These are phyloP conservation scores for Lunularia cruciata DNA, from an alignment of 225 moss, liverwort and hornwort species.

Conservation along the genomic window DNA sequence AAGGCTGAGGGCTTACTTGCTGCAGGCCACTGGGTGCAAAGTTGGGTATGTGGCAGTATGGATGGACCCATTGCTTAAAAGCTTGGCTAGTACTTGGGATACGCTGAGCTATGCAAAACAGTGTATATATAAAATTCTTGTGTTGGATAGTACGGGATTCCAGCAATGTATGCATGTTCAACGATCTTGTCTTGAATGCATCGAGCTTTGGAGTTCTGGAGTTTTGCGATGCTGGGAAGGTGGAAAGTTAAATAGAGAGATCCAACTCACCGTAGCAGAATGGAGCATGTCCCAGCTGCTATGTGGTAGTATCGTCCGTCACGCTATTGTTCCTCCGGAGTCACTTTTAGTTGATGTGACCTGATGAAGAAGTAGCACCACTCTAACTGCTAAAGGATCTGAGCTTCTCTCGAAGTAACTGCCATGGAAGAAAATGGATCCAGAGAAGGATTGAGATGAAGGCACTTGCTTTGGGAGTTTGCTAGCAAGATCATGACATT, in stretches of 20 bases:
- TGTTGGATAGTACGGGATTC: constrained; percentile 45
- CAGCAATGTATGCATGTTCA: constrained; percentile 46
- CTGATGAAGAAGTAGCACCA: constrained; percentile 15
- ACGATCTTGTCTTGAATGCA: constrained; percentile 46
- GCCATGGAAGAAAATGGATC: constrained; percentile 6
- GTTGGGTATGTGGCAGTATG: constrained; percentile 22
- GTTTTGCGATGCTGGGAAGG: constrained; percentile 30
- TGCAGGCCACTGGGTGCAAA: constrained; percentile 18
- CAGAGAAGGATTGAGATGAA: constrained; percentile 24
- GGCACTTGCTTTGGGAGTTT: constrained; percentile 17
- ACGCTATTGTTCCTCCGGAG: constrained; percentile 6
- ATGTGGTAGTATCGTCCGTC: constrained; percentile 9
- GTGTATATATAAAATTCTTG: constrained; percentile 49
- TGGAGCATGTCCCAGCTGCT: constrained; percentile 17
- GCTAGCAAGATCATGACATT: constrained; percentile 26
- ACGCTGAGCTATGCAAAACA: constrained; percentile 36
- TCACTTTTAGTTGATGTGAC: constrained; percentile 27
- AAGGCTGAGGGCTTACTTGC: constrained; percentile 4
- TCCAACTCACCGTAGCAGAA: constrained; percentile 18
- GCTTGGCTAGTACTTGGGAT: constrained; percentile 32
- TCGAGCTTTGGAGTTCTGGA: constrained; percentile 34
- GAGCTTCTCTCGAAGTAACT: constrained; percentile 15
- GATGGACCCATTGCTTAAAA: constrained; percentile 22
- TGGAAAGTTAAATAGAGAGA: constrained; percentile 11
- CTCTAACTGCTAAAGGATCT: constrained; percentile 15